phyloP scores from a whole-genome alignment of 306 rosid genomes.

The Castanea mollissima region DNA sequence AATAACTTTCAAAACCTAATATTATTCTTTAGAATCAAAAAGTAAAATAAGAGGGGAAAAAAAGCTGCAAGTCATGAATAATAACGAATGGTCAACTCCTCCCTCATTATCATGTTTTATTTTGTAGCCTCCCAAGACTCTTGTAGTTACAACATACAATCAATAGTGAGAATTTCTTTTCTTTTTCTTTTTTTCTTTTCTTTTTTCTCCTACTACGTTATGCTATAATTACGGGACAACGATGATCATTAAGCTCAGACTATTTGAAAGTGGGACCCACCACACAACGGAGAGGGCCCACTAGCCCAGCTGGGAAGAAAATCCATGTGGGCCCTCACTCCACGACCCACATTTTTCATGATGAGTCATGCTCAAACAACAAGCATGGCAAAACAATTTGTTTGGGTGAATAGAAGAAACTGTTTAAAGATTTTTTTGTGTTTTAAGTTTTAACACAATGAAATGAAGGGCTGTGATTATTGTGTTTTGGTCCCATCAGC shows the following conservation, averaged over 20 bases:
- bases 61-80: not conserved
- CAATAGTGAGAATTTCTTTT: conserved; percentile 16
- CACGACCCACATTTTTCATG: conserved; percentile 16
- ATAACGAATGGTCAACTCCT: conserved; percentile 35
- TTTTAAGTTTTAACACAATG: no score
- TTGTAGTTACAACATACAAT: conserved; percentile 11
- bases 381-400: not conserved
- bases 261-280: conserved; percentile 23
- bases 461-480: conserved; percentile 11
- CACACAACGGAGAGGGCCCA: not conserved
- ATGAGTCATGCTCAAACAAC: not conserved
- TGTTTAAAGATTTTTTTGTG: no score
- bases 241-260: conserved; percentile 47
- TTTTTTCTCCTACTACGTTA: conserved; percentile 7
- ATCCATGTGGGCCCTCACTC: conserved; percentile 46
- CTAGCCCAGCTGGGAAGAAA: conserved; percentile 49
- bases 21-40: not conserved
- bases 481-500: conserved; percentile 18
- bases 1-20: no score
- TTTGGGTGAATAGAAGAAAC: no score
- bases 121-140: conserved; percentile 11
- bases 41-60: not conserved
- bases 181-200: no score
- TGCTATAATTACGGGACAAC: conserved; percentile 42
- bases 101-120: conserved; percentile 6